Evolutionary conservation across 192 early-diverging fungal genomes (phyloP), one percentile per base, ranked within the genome.

Genomic region (Spizellomyces punctatus): DNA sequence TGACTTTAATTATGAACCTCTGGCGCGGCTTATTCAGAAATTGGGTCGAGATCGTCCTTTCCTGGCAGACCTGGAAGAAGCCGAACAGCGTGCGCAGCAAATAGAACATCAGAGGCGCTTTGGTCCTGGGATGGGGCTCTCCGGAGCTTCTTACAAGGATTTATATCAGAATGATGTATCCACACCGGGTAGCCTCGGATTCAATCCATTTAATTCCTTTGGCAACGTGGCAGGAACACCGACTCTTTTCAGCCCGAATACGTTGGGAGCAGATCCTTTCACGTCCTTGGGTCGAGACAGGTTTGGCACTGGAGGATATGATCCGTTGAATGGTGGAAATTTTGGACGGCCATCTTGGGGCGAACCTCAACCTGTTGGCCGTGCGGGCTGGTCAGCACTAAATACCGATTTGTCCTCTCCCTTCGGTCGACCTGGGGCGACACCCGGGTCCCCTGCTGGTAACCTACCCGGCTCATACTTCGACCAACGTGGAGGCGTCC

Each of bases 11-110:
- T 97, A 95, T 78, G 93, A 95, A 71, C 92, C 92, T 0, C 78
- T 99, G 5, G 85, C 88, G 16, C 72, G 76, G 6, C 82, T 94
- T 57, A 78, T 95, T 55, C 74, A 83, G 42, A 82, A 85, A 43
- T 81, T 88, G 21, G 92, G 91, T 16, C 82, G 83, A 48, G 86
- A 92, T 10, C 85, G 89, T 27, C 90, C 91, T 0, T 99, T 99
- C 76, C 66, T 90, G 1, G 76, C 79, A 4, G 80, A 72, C 36
- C 14, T 75, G 22, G 73, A 63, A 27, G 79, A 81, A 36, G 47
- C 64, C 42, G 76, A 81, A 64, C 70, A 22, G 16, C 67, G 68
- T 50, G 46, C 47, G 19, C 58, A 59, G n/a, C 66, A 75, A 7
- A n/a, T 60, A 6, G 21, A 46, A 10, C 52, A 67, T 44, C 27